Evolutionary conservation across 2,329 filamentous ascomycete species (phyloP).

Genomic region (Colletotrichum sp.): DNA sequence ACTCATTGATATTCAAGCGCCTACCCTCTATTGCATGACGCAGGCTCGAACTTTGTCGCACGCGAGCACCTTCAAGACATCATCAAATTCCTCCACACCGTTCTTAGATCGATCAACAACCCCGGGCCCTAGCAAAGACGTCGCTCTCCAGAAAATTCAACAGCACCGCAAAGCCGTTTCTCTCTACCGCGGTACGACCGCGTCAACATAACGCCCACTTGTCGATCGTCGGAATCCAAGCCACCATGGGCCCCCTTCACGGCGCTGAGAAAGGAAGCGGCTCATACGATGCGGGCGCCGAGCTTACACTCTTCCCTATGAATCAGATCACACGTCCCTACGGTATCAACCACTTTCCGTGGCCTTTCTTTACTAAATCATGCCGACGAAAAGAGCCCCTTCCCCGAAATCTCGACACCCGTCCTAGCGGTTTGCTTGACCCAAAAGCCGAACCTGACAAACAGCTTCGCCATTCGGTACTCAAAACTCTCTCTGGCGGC

Average conservation of each 20-base stretch:
- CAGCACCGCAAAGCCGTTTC: too few species aligned
- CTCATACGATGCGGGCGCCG: fast-evolving
- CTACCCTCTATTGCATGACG: too few species aligned
- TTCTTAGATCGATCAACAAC: fast-evolving
- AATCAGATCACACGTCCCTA: background rate
- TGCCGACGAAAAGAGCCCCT: background rate
- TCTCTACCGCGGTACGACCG: too few species aligned
- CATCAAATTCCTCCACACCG: fast-evolving
- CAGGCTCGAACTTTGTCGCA: too few species aligned
- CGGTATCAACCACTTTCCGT: fast-evolving
- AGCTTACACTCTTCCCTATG: background rate
- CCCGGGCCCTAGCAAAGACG: too few species aligned
- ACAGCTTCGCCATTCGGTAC: background rate
- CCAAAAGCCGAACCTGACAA: background rate
- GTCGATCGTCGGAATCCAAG: too few species aligned
- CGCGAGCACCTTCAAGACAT: fast-evolving
- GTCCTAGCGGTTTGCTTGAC: background rate
- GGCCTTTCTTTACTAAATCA: background rate
- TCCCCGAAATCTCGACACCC: background rate
- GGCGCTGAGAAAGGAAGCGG: background rate
- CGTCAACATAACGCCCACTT: fast-evolving
- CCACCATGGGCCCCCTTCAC: background rate
- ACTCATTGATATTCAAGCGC: fast-evolving
- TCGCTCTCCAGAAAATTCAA: too few species aligned
- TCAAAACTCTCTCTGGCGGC: background rate